Evolutionary conservation across 108 stramenopile species (phyloP), one percentile per base, ranked within the genome.

Genomic region (Fragilaria crotonensis): DNA sequence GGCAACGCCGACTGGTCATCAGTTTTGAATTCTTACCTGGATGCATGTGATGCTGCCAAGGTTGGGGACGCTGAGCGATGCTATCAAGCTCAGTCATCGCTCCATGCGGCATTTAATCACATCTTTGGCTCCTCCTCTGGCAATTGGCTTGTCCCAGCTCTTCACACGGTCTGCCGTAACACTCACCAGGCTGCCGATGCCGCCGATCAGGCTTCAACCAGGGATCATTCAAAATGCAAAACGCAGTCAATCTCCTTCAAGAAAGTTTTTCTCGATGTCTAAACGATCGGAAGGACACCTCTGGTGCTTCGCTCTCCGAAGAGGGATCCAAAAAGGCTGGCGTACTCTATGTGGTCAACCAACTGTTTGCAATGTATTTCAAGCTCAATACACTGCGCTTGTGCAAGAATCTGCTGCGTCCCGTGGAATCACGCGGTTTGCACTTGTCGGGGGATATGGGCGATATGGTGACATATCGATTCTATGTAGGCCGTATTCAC

Each of bases 341-440:
- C 4, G 91, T 90, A 25, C 62, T 95, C 7, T 79, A 73, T 49
- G 82, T 93, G 62, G 95, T 93, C 26, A 89, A 89, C 54, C 87
- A 89, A 51, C 80, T 96, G 20, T 95, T 98, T 72, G 84, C 81
- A 54, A 86, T 92, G 73, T 98, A 96, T 74, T 95, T 96, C 68
- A 70, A 72, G 45, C 84, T 98, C 45, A 98, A 96, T 52, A 95
- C 90, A 9, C 72, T 98, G 19, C 68, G 93, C 33, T 62, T 98
- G 45, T 96, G 95, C 61, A 93, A 90, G 66, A 96, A 96, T 62
- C 60, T 98, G 31, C 60, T 92, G 9, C 73, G 85, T 58, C 89
- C 89, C 5, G 83, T 90, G 0, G 90, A 92, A 68, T 73, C 71
- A 52, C 67, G 76, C 27, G 75, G 74, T 22, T 67, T 92, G 41